These are phyloP conservation scores for Babesia ovata DNA, from an alignment of 169 alveolate species.

Conservation along the genomic window DNA sequence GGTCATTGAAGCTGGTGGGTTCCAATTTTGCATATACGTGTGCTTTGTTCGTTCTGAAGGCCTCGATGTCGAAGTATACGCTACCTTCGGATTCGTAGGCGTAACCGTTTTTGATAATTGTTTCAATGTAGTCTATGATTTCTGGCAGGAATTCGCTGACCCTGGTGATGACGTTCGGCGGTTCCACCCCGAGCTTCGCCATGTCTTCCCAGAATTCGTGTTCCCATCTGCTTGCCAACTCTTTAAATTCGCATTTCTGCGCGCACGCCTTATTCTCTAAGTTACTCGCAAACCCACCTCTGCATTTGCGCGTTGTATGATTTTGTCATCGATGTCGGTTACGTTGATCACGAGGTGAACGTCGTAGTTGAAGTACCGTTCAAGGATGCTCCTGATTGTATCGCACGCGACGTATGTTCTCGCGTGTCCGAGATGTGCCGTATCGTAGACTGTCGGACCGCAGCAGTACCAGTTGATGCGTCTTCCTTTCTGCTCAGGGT, in stretches of 20 bases:
- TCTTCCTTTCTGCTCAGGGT: slow-evolving; percentile 75
- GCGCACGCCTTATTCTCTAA: not conserved
- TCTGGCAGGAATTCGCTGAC: slow-evolving; percentile 96
- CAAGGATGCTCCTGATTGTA: slow-evolving; percentile 91
- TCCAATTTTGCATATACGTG: slow-evolving; percentile 93
- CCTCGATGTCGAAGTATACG: slow-evolving; percentile 93
- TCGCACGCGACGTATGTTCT: slow-evolving; percentile 96
- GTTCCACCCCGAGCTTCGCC: slow-evolving; percentile 88
- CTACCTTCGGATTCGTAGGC: slow-evolving; percentile 95
- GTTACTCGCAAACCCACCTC: slow-evolving; percentile 36
- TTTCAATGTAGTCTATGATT: slow-evolving; percentile 88
- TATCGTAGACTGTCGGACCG: slow-evolving; percentile 96
- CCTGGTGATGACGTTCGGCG: slow-evolving; percentile 94
- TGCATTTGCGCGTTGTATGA: slow-evolving; percentile 83
- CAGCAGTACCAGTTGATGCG: slow-evolving; percentile 90
- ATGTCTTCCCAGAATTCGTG: slow-evolving; percentile 88
- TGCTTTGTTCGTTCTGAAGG: slow-evolving; percentile 80
- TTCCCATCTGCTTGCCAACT: slow-evolving; percentile 91
- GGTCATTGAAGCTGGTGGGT: slow-evolving; percentile 86
- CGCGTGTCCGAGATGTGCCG: slow-evolving; percentile 99
- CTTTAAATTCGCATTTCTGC: slow-evolving; percentile 73
- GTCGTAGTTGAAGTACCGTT: slow-evolving; percentile 94
- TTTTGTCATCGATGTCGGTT: slow-evolving; percentile 98
- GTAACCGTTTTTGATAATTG: slow-evolving; percentile 89
- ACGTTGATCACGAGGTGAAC: slow-evolving; percentile 94